Evolutionary conservation across 352 stramenopile species (phyloP), one percentile per base, ranked within the genome.

Genomic region (Globisporangium camurandrum): DNA sequence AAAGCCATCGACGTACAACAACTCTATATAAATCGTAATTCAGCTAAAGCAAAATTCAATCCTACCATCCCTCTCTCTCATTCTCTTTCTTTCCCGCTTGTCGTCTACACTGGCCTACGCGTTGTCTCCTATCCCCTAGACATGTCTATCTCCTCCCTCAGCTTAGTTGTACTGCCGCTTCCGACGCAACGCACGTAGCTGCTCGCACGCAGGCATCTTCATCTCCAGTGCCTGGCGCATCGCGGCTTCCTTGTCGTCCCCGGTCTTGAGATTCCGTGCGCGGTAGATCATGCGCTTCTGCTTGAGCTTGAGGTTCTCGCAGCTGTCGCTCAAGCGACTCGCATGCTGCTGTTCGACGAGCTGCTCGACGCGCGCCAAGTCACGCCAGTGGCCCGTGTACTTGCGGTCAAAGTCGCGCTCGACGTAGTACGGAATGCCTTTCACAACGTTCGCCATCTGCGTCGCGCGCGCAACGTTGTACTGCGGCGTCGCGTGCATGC

Each of bases 261-360:
- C n/a, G 48, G 64, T 85, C 38, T 82, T 79, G 17, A 74, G 74
- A 59, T 86, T 90, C 39, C 84, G 76, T 8, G 81, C 84, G 30
- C 79, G 77, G 61, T 93, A 90, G 57, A 94, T 85, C 75, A 88
- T 87, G 34, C 81, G 79, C 66, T 90, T 94, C 57, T 93, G 81
- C 46, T 85, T 85, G 47, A 86, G 54, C 69, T 88, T 87, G 43
- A 84, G 65, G 64, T 75, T 86, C 54, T 94, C 79, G 58, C 84
- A 94, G 43, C 49, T 75, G 46, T 94, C 81, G 20, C 74, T 75
- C 14, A 94, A 69, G 17, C 66, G 69, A 2, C 69, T 69, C 51
- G 89, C 63, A 52, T 93, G 75, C 40, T 80, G 73, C 62, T 91
- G 79, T 64, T 94, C 77, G 31, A 94, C 81, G 72, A 91, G 80